Percentiles rank a stretch among this genome's conserved stretches.
phyloP scores from a whole-genome alignment of 2,329 filamentous ascomycete species.

The Fusarium nygamai region DNA sequence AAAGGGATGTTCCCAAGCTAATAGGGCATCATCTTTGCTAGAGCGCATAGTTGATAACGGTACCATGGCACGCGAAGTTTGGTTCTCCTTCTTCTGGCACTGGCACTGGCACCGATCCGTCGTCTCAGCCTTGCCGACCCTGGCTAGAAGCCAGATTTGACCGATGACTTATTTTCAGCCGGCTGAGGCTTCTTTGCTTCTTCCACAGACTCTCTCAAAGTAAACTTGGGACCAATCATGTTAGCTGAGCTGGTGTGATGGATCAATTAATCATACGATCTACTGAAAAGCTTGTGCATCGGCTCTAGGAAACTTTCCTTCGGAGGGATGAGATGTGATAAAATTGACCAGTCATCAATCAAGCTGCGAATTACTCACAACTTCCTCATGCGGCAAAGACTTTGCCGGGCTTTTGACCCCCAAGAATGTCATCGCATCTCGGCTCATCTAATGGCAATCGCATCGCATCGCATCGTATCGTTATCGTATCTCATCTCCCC shows the following conservation, averaged over 20 bases:
- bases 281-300: conserved; percentile 14
- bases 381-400: neutral
- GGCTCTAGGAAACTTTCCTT: conserved; percentile 5
- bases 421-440: neutral
- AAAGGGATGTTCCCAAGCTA: neutral
- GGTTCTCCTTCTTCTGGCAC: conserved; percentile 2
- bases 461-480: conserved; percentile 37
- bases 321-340: conserved; percentile 1
- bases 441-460: conserved; percentile 35
- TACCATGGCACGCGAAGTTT: conserved; percentile 23
- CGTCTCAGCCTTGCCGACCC: conserved; percentile 43
- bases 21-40: neutral
- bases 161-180: conserved; percentile 5
- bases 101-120: conserved; percentile 28
- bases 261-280: conserved; percentile 44
- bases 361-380: conserved; percentile 20
- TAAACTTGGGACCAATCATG: conserved; percentile 20
- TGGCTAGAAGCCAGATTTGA: conserved; percentile 11
- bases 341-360: conserved; percentile 17
- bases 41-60: neutral
- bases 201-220: conserved; percentile 7
- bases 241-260: conserved; percentile 34
- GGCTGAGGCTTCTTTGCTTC: conserved; percentile 30
- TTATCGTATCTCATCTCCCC: conserved; percentile 40
- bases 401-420: neutral